phyloP scores from a whole-genome alignment of 2,329 filamentous ascomycete genomes.

The Aspergillus sp. region DNA sequence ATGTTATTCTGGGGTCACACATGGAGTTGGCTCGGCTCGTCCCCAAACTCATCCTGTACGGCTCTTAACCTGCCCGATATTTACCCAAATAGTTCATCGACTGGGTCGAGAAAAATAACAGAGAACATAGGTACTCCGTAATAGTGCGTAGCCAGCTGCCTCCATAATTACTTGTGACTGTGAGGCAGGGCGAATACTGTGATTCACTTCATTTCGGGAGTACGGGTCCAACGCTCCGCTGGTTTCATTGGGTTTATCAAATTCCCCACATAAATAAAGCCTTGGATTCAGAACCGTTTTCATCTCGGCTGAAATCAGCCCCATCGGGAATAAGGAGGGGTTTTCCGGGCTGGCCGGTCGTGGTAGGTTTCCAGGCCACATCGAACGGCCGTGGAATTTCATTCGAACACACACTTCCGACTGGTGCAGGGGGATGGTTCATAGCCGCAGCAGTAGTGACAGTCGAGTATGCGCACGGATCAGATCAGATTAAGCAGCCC shows the following conservation, averaged over 20 bases:
- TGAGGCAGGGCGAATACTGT: conserved; percentile 11
- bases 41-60: neutral
- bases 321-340: neutral
- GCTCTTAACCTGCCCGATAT: neutral
- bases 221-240: conserved; percentile 12
- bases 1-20: neutral
- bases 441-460: neutral
- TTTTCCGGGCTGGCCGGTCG: neutral
- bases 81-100: neutral
- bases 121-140: neutral
- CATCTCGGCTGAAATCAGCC: conserved; percentile 3
- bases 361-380: neutral
- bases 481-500: neutral
- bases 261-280: conserved; percentile 10
- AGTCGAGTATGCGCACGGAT: neutral
- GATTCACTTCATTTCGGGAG: conserved; percentile 16
- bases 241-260: conserved; percentile 6
- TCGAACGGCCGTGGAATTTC: neutral
- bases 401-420: neutral
- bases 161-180: neutral
- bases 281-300: neutral
- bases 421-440: neutral
- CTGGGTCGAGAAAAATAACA: neutral
- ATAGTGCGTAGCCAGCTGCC: neutral
- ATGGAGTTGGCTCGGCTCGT: neutral